Percentiles rank a stretch among this genome's conserved stretches.
Conservation (phyloP, 75 land plant genomes). For the Cupressus sempervirens region DNA sequence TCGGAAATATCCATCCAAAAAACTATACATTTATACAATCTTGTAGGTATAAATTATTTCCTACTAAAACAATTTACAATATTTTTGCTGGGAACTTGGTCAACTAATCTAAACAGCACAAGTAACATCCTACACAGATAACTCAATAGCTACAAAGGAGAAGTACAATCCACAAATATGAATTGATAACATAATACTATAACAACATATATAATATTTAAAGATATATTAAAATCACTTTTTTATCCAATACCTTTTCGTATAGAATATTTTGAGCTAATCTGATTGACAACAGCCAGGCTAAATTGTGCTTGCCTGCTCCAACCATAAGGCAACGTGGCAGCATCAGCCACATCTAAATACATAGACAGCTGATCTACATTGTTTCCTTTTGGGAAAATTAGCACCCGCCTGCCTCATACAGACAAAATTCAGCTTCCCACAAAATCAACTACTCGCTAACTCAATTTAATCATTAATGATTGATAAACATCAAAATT, state of each 20-base stretch:
- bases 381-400: constrained; percentile 98
- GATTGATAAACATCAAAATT: not conserved
- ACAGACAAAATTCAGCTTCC: not conserved
- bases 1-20: not conserved
- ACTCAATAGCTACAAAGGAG: not conserved
- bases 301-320: constrained; percentile 95
- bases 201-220: not conserved
- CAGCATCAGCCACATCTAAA: constrained; percentile 92
- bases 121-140: no score
- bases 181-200: not conserved
- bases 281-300: constrained; percentile 86
- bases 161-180: not conserved
- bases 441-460: not conserved
- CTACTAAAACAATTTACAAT: no score
- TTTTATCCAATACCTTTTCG: constrained; percentile 57
- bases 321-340: constrained; percentile 83
- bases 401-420: constrained; percentile 72
- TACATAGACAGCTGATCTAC: constrained; percentile 93
- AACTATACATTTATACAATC: no score
- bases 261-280: constrained; percentile 59
- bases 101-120: not conserved
- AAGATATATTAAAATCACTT: no score
- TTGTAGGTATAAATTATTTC: no score
- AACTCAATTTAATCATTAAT: not conserved
- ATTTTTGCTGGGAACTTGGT: not conserved